These are phyloP conservation scores for Coniophora puteana DNA, from an alignment of 1,284 basidiomycete genomes.

Conservation along the genomic window DNA sequence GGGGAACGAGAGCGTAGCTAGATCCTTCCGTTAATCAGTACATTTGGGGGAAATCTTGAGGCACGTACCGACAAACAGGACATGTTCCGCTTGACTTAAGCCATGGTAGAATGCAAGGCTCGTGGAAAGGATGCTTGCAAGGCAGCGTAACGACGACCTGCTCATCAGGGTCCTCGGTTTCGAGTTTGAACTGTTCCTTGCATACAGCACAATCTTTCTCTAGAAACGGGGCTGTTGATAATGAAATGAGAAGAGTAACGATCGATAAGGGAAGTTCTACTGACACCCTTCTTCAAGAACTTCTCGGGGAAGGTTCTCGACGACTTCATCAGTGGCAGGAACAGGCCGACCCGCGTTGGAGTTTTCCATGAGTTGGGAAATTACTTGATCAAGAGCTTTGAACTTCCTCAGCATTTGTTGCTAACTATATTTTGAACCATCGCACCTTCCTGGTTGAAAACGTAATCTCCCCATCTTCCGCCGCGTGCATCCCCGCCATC, in stretches of 20 bases:
- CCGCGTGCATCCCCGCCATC: slow-evolving; percentile 34
- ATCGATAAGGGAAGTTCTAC: slow-evolving; percentile 21
- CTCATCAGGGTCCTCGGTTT: slow-evolving; percentile 68
- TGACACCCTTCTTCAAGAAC: slow-evolving; percentile 59
- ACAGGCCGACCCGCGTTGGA: slow-evolving; percentile 65
- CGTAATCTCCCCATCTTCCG: slow-evolving; percentile 76
- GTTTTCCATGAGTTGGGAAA: slow-evolving; percentile 74
- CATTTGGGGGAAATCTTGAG: no score
- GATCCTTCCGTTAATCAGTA: slow-evolving; percentile 4
- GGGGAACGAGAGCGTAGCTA: slow-evolving; percentile 32
- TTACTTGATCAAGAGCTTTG: slow-evolving; percentile 72
- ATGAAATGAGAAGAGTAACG: slow-evolving; percentile 7
- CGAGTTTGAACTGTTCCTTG: slow-evolving; percentile 70
- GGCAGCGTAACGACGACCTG: slow-evolving; percentile 68
- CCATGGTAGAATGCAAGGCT: slow-evolving; percentile 80
- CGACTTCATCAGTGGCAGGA: slow-evolving; percentile 70
- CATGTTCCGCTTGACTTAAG: slow-evolving; percentile 81
- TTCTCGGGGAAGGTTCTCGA: slow-evolving; percentile 57
- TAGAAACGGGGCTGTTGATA: slow-evolving; percentile 44
- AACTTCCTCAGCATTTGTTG: slow-evolving; percentile 8
- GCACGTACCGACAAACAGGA: slow-evolving; percentile 72
- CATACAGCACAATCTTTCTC: slow-evolving; percentile 76
- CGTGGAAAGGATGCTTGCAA: slow-evolving; percentile 80
- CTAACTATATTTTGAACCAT: neutral
- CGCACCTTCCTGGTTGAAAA: slow-evolving; percentile 76